Conservation (phyloP, 768 basidiomycete genomes). For the Mycena chlorophos region DNA sequence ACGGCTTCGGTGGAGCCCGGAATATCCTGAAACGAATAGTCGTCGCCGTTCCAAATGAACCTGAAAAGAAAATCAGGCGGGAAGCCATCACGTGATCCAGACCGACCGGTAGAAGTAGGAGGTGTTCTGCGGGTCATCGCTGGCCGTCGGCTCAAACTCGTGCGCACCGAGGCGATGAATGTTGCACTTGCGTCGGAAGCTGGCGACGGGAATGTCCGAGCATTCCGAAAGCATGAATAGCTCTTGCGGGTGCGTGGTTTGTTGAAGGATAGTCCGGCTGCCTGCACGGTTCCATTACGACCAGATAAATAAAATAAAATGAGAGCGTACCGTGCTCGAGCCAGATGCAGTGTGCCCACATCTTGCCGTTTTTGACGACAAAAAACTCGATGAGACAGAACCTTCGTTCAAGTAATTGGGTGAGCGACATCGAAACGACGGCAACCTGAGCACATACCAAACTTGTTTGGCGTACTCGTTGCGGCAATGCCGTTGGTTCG, state of each 20-base stretch:
- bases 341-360: conserved; percentile 11
- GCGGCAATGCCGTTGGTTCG: neutral
- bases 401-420: neutral
- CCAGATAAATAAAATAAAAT: neutral
- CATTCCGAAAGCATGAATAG: conserved; percentile 10
- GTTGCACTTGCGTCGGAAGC: conserved; percentile 4
- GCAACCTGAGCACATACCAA: conserved; percentile 2
- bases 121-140: neutral
- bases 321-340: conserved; percentile 4
- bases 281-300: neutral
- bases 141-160: neutral
- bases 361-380: conserved; percentile 5
- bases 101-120: conserved; percentile 5
- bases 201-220: conserved; percentile 4
- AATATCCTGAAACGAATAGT: neutral
- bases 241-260: conserved; percentile 8
- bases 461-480: conserved; percentile 11
- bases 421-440: neutral
- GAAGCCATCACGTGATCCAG: neutral
- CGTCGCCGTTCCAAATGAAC: neutral
- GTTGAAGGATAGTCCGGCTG: conserved; percentile 3
- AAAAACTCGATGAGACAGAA: conserved; percentile 14
- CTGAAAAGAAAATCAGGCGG: neutral
- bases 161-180: neutral
- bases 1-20: neutral